Evolutionary conservation across 2,329 filamentous ascomycete species (phyloP).

Genomic region (Fulvia fulva): DNA sequence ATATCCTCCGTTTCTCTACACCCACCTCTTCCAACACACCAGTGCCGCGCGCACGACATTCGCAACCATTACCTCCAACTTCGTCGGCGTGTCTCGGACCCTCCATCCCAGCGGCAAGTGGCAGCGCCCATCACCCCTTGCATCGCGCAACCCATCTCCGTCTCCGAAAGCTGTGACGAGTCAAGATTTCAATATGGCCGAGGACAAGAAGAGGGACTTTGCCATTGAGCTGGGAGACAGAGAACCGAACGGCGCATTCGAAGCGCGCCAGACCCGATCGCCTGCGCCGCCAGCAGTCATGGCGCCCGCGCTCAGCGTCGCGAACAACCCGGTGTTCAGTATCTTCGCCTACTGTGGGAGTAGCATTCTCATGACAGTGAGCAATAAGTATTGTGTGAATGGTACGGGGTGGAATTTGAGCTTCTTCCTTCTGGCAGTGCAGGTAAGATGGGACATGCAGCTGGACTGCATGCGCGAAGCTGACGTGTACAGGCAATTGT

Average conservation of each 20-base stretch:
- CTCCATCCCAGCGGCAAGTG: slow-evolving; percentile 15
- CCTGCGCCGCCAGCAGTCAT: slow-evolving; percentile 48
- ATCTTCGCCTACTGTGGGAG: slow-evolving; percentile 88
- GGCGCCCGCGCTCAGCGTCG: slow-evolving; percentile 40
- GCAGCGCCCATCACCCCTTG: slow-evolving; percentile 24
- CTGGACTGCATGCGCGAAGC: slow-evolving; percentile 7
- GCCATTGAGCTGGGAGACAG: slow-evolving; percentile 66
- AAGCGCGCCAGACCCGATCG: slow-evolving; percentile 19
- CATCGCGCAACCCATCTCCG: slow-evolving; percentile 9
- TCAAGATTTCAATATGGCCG: slow-evolving; percentile 57
- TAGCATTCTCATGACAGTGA: slow-evolving; percentile 99
- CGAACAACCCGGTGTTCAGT: slow-evolving; percentile 70
- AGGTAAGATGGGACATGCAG: slow-evolving; percentile 57
- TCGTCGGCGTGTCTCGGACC: slow-evolving; percentile 30
- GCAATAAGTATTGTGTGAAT: slow-evolving; percentile 97
- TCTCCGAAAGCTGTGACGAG: neutral
- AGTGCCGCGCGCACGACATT: slow-evolving; percentile 13
- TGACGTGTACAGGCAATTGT: slow-evolving; percentile 66
- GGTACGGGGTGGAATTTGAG: slow-evolving; percentile 90
- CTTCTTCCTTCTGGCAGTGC: slow-evolving; percentile 87
- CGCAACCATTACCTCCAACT: slow-evolving; percentile 29
- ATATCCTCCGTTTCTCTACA: neutral
- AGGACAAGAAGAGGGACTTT: slow-evolving; percentile 84
- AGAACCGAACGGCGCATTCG: slow-evolving; percentile 46
- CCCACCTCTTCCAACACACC: neutral